Conservation (phyloP, 2,329 filamentous ascomycete species). For the Botrytis galanthina region DNA sequence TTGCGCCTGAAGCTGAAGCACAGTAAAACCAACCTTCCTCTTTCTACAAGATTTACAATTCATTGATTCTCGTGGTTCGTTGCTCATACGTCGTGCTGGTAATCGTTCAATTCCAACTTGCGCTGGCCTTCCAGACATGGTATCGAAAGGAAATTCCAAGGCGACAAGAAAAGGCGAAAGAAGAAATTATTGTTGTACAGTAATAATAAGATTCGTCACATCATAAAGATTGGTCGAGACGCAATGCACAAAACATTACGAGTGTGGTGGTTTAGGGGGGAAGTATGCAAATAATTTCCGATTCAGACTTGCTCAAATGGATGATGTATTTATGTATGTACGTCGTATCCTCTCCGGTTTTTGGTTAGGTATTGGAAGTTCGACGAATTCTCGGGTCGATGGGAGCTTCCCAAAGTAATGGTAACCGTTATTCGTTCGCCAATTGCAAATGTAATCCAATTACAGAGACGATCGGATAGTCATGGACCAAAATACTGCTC, state of each 20-base stretch:
- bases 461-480: not conserved
- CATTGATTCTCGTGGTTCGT: conserved; percentile 80
- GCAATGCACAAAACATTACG: conserved; percentile 29
- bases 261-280: not conserved
- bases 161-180: conserved; percentile 10
- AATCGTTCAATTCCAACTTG: conserved; percentile 40
- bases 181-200: conserved; percentile 23
- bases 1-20: conserved; percentile 18
- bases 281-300: not conserved
- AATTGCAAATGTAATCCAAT: conserved; percentile 18
- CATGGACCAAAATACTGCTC: not conserved
- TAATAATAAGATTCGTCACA: conserved; percentile 31
- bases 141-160: conserved; percentile 20
- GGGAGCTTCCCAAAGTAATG: conserved; percentile 8
- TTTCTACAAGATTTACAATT: conserved; percentile 95
- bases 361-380: not conserved
- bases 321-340: conserved; percentile 4
- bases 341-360: not conserved
- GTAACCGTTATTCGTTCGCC: conserved; percentile 17
- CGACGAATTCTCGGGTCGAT: conserved; percentile 2
- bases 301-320: not conserved
- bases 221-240: conserved; percentile 31
- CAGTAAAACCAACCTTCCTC: conserved; percentile 64
- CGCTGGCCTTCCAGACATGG: conserved; percentile 36
- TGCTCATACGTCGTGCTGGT: conserved; percentile 39